These are phyloP conservation scores for Fistulinella prunicolor DNA, from an alignment of 768 basidiomycete genomes.

Conservation along the genomic window DNA sequence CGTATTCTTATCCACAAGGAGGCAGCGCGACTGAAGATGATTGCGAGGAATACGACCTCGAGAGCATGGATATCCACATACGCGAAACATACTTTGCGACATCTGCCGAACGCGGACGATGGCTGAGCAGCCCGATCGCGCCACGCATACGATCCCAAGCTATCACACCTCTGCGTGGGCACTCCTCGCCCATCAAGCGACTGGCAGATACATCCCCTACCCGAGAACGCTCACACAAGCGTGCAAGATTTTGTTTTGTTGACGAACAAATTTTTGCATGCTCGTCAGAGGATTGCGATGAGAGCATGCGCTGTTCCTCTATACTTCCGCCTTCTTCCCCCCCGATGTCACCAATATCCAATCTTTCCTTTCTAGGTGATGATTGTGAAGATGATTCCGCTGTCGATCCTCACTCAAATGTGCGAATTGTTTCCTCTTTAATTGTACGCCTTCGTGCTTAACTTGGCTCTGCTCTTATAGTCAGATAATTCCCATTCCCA, in stretches of 20 bases:
- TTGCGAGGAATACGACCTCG: constrained; percentile 30
- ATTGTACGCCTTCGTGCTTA: neutral
- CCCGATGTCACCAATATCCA: constrained; percentile 41
- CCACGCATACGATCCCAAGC: constrained; percentile 15
- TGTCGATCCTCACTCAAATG: constrained; percentile 27
- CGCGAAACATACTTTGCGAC: constrained; percentile 53
- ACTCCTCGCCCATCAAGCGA: constrained; percentile 24
- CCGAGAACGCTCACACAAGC: constrained; percentile 2
- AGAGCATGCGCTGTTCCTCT: constrained; percentile 21
- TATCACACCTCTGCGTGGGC: constrained; percentile 14
- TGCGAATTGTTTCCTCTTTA: constrained; percentile 18
- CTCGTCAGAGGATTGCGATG: constrained; percentile 10
- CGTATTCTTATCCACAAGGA: constrained; percentile 7
- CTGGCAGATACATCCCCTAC: constrained; percentile 2
- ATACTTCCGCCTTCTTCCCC: constrained; percentile 43
- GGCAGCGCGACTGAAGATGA: constrained; percentile 21
- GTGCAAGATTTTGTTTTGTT: neutral
- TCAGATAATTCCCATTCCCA: constrained; percentile 6
- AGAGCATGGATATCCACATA: constrained; percentile 32
- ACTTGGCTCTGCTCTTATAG: constrained; percentile 10
- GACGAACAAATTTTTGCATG: constrained; percentile 1
- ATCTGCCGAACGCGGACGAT: constrained; percentile 58
- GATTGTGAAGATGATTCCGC: constrained; percentile 10
- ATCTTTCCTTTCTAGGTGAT: constrained; percentile 34
- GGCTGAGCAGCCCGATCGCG: constrained; percentile 50